Conservation (phyloP, 2,329 filamentous ascomycete genomes). For the Phialophora chinensis region DNA sequence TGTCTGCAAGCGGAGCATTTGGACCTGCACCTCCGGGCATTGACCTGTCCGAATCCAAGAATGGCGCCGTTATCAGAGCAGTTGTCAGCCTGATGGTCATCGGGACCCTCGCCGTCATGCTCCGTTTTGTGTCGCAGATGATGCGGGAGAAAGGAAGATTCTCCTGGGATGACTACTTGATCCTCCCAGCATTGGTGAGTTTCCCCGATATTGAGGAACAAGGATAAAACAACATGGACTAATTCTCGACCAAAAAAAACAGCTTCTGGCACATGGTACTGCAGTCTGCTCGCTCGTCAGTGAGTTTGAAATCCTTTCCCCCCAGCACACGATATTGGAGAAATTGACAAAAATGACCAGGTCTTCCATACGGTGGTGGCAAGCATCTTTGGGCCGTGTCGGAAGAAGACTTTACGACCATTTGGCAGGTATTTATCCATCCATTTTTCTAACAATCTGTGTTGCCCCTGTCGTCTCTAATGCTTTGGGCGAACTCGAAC, state of each 20-base stretch:
- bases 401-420: constrained; percentile 18
- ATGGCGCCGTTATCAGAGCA: constrained; percentile 13
- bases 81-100: constrained; percentile 19
- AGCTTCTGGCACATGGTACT: constrained; percentile 18
- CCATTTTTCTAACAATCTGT: constrained; percentile 9
- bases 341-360: constrained; percentile 14
- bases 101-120: constrained; percentile 12
- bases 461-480: constrained; percentile 11
- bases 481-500: constrained; percentile 16
- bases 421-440: constrained; percentile 19
- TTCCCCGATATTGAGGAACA: constrained; percentile 14
- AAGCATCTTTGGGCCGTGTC: constrained; percentile 17
- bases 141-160: constrained; percentile 16
- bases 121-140: constrained; percentile 13
- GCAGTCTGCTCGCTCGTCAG: constrained; percentile 18
- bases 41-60: constrained; percentile 17
- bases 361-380: constrained; percentile 17
- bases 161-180: constrained; percentile 19
- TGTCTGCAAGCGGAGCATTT: constrained; percentile 20
- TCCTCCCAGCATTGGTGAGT: constrained; percentile 17
- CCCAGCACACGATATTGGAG: constrained; percentile 2
- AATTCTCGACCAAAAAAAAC: constrained; percentile 12
- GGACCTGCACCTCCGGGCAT: constrained; percentile 14
- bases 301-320: constrained; percentile 14
- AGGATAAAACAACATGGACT: constrained; percentile 12